phyloP scores from a whole-genome alignment of 352 stramenopile genomes.

The Phytopythium boreale region DNA sequence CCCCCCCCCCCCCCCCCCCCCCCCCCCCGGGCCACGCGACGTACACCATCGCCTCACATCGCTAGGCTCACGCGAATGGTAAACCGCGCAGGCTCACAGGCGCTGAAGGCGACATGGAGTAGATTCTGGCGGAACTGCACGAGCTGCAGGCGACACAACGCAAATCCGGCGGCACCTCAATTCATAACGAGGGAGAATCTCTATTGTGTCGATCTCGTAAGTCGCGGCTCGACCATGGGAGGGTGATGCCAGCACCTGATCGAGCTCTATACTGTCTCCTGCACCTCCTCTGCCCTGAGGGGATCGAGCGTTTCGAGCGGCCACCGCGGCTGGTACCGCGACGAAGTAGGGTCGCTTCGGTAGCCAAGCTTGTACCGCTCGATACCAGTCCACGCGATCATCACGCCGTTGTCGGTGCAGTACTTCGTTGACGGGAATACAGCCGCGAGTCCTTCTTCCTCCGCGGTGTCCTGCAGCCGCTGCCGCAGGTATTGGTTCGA shows the following conservation, averaged over 20 bases:
- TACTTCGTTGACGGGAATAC: conserved; percentile 77
- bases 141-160: conserved; percentile 33
- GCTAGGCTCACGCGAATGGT: neutral
- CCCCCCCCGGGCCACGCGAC: too few relatives aligned
- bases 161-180: conserved; percentile 19
- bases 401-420: conserved; percentile 98
- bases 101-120: conserved; percentile 8
- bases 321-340: conserved; percentile 76
- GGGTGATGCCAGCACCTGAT: neutral
- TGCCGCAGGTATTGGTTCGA: conserved; percentile 94
- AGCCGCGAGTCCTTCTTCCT: conserved; percentile 38
- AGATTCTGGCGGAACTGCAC: conserved; percentile 40
- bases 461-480: conserved; percentile 69
- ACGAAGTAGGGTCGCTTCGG: conserved; percentile 44
- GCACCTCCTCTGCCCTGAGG: conserved; percentile 18
- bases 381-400: conserved; percentile 94
- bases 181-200: neutral
- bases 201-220: neutral
- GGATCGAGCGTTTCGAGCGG: conserved; percentile 61
- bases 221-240: neutral
- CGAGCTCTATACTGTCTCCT: conserved; percentile 1
- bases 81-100: neutral
- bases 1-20: too few relatives aligned
- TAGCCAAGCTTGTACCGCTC: conserved; percentile 55
- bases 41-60: neutral